phyloP scores from a whole-genome alignment of 192 early-diverging fungal genomes.

The Fimicolochytrium jonesii region DNA sequence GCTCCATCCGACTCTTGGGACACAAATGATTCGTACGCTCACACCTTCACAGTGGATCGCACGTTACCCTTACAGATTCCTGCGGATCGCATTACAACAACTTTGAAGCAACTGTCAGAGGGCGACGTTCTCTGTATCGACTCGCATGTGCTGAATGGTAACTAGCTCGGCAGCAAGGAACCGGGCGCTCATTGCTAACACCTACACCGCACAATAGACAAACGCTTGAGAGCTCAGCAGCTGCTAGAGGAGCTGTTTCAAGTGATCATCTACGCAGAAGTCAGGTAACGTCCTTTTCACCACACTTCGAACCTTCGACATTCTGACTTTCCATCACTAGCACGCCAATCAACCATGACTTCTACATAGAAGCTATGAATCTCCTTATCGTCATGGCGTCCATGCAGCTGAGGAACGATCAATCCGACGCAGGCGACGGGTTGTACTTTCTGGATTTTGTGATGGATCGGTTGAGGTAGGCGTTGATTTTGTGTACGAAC shows the following conservation, averaged over 20 bases:
- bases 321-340: conserved; percentile 21
- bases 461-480: conserved; percentile 53
- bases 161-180: not conserved
- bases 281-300: conserved; percentile 25
- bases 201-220: conserved; percentile 31
- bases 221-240: conserved; percentile 51
- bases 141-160: conserved; percentile 12
- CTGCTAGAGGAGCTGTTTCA: conserved; percentile 51
- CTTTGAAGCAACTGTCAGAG: not conserved
- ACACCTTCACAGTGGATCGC: conserved; percentile 17
- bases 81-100: not conserved
- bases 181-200: no score
- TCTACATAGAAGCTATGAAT: conserved; percentile 65
- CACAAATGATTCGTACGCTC: no score
- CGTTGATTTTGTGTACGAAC: not conserved
- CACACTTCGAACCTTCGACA: not conserved
- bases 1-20: no score
- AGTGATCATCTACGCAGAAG: conserved; percentile 51
- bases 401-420: conserved; percentile 52
- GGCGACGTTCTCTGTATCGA: not conserved
- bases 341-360: conserved; percentile 44
- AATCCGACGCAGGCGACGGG: conserved; percentile 29
- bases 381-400: conserved; percentile 58
- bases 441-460: conserved; percentile 68
- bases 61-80: not conserved